Percentiles rank a stretch among this genome's conserved stretches.
Evolutionary conservation across 1,284 basidiomycete species (phyloP).

Genomic region (Rhizopogon parksii): DNA sequence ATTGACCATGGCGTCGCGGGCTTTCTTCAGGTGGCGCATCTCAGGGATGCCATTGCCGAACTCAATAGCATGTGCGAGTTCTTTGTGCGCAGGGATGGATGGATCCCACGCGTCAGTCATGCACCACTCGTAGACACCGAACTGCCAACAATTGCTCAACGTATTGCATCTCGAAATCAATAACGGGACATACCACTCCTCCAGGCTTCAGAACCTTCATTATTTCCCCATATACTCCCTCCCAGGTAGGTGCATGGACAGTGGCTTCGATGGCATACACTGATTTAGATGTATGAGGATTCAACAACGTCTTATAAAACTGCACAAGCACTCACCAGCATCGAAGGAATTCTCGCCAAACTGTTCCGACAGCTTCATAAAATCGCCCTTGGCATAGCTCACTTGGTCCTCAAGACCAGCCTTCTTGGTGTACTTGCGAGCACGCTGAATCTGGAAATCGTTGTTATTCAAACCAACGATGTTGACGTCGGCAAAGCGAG

Average conservation of each 20-base stretch:
- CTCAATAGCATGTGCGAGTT: constrained; percentile 85
- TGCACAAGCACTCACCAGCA: constrained; percentile 37
- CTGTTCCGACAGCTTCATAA: constrained; percentile 69
- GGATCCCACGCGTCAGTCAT: constrained; percentile 97
- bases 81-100: constrained; percentile 82
- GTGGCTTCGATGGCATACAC: constrained; percentile 99
- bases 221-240: constrained; percentile 94
- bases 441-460: constrained; percentile 67
- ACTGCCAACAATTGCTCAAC: constrained; percentile 39
- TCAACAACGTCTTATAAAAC: background rate
- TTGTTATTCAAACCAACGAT: constrained; percentile 78
- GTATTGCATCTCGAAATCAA: background rate
- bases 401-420: constrained; percentile 56
- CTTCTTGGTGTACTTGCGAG: constrained; percentile 56
- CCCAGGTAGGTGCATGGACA: constrained; percentile 91
- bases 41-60: constrained; percentile 96
- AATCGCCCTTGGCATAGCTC: constrained; percentile 64
- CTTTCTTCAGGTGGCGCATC: constrained; percentile 78
- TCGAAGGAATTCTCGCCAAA: constrained; percentile 74
- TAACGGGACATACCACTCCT: constrained; percentile 65
- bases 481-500: constrained; percentile 63
- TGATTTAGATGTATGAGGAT: constrained; percentile 17
- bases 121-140: constrained; percentile 98
- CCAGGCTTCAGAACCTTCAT: constrained; percentile 95
- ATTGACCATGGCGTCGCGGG: constrained; percentile 72